Base-by-base conservation (phyloP, 2,329 filamentous ascomycete species). In the Escovopsis weberi region DNA sequence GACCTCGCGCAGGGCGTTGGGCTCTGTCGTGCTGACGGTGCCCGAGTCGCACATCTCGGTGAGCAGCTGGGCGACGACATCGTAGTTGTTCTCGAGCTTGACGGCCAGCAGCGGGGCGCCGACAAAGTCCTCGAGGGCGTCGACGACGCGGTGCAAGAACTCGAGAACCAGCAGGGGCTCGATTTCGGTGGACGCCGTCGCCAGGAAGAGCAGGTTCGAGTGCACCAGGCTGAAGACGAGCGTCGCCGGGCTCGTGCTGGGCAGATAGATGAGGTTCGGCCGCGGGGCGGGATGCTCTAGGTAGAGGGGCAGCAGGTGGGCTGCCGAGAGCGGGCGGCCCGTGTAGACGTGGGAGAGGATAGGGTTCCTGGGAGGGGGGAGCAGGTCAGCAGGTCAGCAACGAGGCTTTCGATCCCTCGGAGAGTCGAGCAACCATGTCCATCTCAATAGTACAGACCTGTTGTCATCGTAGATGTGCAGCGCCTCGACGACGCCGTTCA, bases 11-110 rank as follows among this genome's bases (percentile, higher is more conserved):
- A 98, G 65, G 18, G 88, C 85, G 67, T 98, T 96, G 9, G 85
- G 83, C 60, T 98, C 91, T 1, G 89, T 95, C 44, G 86, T 94
- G 55, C 75, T 83, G 33, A 95, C 74, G n/a, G 80, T 74, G 12
- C 91, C 91, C 35, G 80, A 85, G 68, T 98, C 91, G 59, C 91
- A 95, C 83, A 98, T 94, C 64, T 98, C 91, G 47, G 80, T 85
- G 45, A 96, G 70, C 26, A 98, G 67, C 64, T 98, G 91, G 15
- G 88, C 88, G 32, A 93, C 83, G 26, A 96, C 81, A 75, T 96
- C 85, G 63, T 96, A 96, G 61, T 78, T 87, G 51, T 70, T 74
- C 62, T 95, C 87, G 50, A 98, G 82, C 67, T 91, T 94, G 57
- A 74, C 75, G 18, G 87, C 81, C 44, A 95, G 68, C 39, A 98